Conservation (phyloP, 176 grass and related monocot genomes). For the Triticum urartu region DNA sequence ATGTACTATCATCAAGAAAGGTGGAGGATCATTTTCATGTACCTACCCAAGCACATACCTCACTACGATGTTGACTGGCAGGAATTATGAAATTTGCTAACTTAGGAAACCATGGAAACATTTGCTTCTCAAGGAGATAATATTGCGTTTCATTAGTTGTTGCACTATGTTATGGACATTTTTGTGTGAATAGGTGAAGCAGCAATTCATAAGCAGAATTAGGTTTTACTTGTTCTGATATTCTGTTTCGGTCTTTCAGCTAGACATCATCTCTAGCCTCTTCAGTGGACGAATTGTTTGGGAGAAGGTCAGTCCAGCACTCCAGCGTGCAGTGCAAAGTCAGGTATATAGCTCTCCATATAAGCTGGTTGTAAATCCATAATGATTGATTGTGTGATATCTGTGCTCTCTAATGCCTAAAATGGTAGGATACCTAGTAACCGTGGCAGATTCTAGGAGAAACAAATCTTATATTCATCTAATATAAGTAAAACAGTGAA, state of each 20-base stretch:
- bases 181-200: background rate
- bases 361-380: background rate
- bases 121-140: background rate
- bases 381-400: background rate
- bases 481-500: background rate
- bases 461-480: background rate
- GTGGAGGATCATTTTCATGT: slow-evolving; percentile 42
- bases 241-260: slow-evolving; percentile 42
- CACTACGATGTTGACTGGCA: background rate
- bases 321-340: slow-evolving; percentile 86
- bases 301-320: slow-evolving; percentile 91
- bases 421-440: background rate
- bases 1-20: background rate
- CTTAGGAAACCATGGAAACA: background rate
- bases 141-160: background rate
- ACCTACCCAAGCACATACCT: slow-evolving; percentile 15
- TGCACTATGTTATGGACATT: background rate
- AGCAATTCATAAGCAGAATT: background rate
- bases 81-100: background rate
- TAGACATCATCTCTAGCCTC: slow-evolving; percentile 92
- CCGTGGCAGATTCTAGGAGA: background rate
- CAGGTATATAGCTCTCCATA: slow-evolving; percentile 48
- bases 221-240: slow-evolving; percentile 34
- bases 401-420: background rate
- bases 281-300: slow-evolving; percentile 91